Base-by-base conservation (phyloP, 352 stramenopile genomes). In the Phytophthora agathidicida region DNA sequence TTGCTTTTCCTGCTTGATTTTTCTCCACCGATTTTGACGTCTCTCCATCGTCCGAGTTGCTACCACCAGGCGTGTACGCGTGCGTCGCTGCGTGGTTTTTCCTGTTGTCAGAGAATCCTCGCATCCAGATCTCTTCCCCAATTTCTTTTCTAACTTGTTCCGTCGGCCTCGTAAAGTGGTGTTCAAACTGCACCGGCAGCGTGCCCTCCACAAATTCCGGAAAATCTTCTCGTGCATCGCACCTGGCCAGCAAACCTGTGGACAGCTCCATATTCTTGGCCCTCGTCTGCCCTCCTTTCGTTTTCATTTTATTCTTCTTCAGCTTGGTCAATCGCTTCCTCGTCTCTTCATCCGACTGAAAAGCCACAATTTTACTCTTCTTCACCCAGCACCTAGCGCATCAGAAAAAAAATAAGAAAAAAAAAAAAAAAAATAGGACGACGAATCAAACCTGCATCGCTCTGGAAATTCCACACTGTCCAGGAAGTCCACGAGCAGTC, bases 401-500 rank as follows among this genome's bases (percentile, higher is more conserved):
- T 31, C 14, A 42, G 16, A 24, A 41, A 31, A 41, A 38, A 36
- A 37, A 32, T 23, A 50, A 52, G 14, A 44, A 38, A 8, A 24
- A 6, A 65, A 7, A 59, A 47, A 63, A 38, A 42, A 44, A 48
- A 33, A 50, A 43, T 37, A 36, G 3, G 58, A 36, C 3, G 9
- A 44, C 9, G 38, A 28, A 17, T 35, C 22, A 30, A 8, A 66
- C 53, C 59, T 38, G 46, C 47, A 81, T 31, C 65, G 69, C 35
- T 51, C 65, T 23, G 30, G 45, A 54, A 77, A 83, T 20, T 57
- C 56, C 11, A 32, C 56, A 30, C 33, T 65, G 63, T 89, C 80
- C 22, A 86, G 27, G 38, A 86, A 88, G 42, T 89, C 77, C 24
- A 88, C 73, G 24, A 78, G 79, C 22, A 89, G 35, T 20, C 61